Percentiles rank a stretch among this genome's conserved stretches.
These are phyloP conservation scores for Penicillium sp. DNA, from an alignment of 2,329 filamentous ascomycete genomes.

Conservation along the genomic window DNA sequence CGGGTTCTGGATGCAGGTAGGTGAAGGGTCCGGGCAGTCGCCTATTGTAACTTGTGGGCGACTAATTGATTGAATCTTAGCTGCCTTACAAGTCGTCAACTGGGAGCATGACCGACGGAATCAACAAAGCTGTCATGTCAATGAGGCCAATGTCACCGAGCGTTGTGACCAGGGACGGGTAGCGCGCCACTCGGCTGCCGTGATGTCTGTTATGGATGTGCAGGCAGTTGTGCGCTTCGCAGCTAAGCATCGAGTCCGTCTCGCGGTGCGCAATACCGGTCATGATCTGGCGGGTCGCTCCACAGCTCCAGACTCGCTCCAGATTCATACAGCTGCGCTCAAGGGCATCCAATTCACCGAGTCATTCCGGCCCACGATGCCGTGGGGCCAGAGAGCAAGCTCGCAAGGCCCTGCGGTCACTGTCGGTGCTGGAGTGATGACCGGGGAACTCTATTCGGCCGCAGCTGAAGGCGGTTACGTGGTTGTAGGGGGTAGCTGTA, in stretches of 20 bases:
- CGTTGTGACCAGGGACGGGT: slow-evolving; percentile 7
- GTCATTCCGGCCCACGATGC: background rate
- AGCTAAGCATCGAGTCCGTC: slow-evolving; percentile 3
- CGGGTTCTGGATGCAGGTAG: background rate
- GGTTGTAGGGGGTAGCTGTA: slow-evolving; percentile 6
- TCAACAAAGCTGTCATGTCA: slow-evolving; percentile 6
- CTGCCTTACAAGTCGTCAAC: slow-evolving; percentile 5
- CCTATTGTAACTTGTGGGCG: background rate
- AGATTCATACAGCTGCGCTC: slow-evolving; percentile 5
- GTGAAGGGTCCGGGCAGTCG: background rate
- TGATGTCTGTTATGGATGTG: background rate
- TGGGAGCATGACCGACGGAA: slow-evolving; percentile 9
- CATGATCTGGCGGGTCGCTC: slow-evolving; percentile 39
- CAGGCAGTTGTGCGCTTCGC: slow-evolving; percentile 7
- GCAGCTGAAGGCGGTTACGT: background rate
- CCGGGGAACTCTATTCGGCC: slow-evolving; percentile 4
- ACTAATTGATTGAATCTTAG: background rate
- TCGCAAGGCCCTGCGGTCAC: slow-evolving; percentile 4
- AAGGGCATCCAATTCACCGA: background rate
- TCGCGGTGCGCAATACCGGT: slow-evolving; percentile 50
- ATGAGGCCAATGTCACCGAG: background rate
- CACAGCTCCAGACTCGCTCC: slow-evolving; percentile 7
- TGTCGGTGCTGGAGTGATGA: slow-evolving; percentile 8
- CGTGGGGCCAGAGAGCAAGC: background rate
- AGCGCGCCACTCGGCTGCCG: slow-evolving; percentile 2